Conservation (phyloP, 2,329 filamentous ascomycete species). For the Trichophyton benhamiae region DNA sequence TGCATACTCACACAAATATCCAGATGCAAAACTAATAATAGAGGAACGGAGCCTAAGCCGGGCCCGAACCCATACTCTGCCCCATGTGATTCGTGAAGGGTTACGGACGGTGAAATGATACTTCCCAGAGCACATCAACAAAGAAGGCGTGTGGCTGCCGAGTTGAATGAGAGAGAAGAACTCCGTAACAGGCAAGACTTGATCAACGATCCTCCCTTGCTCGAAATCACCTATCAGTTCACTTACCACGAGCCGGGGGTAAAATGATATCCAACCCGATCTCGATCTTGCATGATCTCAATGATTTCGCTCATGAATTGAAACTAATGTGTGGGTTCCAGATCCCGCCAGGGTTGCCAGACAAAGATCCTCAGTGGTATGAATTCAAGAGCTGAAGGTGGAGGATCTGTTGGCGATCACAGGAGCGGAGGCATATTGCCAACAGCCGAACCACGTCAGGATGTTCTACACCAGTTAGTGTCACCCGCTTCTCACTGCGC, state of each 20-base stretch:
- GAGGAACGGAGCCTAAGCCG: background rate
- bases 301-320: background rate
- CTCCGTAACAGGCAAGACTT: background rate
- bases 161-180: background rate
- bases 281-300: constrained; percentile 2
- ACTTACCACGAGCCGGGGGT: background rate
- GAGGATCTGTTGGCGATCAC: background rate
- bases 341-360: background rate
- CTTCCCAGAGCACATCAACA: background rate
- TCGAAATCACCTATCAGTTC: background rate
- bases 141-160: background rate
- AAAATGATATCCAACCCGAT: background rate
- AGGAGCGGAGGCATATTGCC: background rate
- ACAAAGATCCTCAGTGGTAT: background rate
- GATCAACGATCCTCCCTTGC: background rate
- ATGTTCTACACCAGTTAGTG: background rate
- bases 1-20: background rate
- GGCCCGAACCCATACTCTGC: constrained; percentile 2
- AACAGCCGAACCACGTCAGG: background rate
- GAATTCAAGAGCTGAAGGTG: background rate
- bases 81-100: background rate
- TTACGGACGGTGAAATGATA: background rate
- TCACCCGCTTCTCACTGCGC: background rate
- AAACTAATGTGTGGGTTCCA: background rate
- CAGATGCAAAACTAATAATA: background rate